These are phyloP conservation scores for Tolypocladium tundrense DNA, from an alignment of 2,329 filamentous ascomycete species.

Conservation along the genomic window DNA sequence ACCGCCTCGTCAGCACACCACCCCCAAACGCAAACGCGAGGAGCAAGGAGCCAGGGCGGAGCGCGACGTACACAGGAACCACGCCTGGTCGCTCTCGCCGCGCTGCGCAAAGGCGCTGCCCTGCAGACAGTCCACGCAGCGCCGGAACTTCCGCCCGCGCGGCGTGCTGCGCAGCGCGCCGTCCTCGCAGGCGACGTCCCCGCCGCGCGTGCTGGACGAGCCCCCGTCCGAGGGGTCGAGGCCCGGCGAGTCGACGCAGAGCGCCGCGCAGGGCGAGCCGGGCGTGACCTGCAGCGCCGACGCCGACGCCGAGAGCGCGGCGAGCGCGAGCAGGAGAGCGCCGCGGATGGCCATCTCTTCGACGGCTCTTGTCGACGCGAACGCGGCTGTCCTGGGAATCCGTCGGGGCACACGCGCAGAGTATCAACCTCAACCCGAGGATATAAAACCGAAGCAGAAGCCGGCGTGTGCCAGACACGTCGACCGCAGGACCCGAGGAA, in stretches of 20 bases:
- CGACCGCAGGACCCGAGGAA: neutral
- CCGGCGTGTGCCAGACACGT: neutral
- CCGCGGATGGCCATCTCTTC: neutral
- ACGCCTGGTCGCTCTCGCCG: conserved; percentile 40
- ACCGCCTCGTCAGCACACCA: neutral
- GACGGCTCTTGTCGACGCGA: too few relatives aligned
- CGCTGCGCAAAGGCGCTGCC: conserved; percentile 36
- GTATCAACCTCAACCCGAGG: too few relatives aligned
- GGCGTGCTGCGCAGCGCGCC: conserved; percentile 26
- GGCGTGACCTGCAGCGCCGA: conserved; percentile 40
- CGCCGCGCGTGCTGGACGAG: conserved; percentile 31
- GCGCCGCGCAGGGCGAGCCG: conserved; percentile 42
- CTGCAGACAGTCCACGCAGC: conserved; percentile 42
- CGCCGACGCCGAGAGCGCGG: neutral
- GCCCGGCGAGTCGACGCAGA: conserved; percentile 31
- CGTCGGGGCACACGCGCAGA: neutral
- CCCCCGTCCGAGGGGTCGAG: conserved; percentile 26
- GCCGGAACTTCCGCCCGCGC: conserved; percentile 34
- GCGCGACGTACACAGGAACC: conserved; percentile 43
- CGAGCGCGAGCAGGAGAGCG: neutral
- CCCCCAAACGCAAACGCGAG: too few relatives aligned
- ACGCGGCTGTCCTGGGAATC: neutral
- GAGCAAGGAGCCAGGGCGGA: neutral
- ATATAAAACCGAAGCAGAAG: neutral
- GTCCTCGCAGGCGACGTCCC: conserved; percentile 39